Evolutionary conservation across 1,284 basidiomycete genomes (phyloP).

Genomic region (Ustilago crameri): DNA sequence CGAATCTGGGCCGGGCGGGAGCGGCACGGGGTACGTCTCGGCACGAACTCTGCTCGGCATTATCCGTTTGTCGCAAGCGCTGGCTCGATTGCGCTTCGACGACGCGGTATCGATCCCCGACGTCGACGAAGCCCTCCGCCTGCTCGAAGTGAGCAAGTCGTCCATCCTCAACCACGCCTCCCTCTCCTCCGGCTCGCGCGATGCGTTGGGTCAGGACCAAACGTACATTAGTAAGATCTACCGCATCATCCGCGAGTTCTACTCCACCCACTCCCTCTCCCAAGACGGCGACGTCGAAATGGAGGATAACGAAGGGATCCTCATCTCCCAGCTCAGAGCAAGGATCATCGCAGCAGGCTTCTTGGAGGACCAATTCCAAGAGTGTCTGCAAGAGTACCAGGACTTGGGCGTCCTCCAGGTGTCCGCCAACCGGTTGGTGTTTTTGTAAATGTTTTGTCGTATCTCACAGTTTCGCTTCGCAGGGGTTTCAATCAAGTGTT

Average conservation of each 20-base stretch:
- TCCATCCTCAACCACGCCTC: slow-evolving; percentile 72
- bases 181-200: slow-evolving; percentile 12
- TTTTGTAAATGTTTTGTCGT: slow-evolving; percentile 13
- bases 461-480: too few relatives aligned
- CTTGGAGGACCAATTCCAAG: slow-evolving; percentile 51
- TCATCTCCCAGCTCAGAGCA: slow-evolving; percentile 9
- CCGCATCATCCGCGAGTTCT: slow-evolving; percentile 63
- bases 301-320: slow-evolving; percentile 9
- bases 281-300: slow-evolving; percentile 10
- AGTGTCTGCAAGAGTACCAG: slow-evolving; percentile 46
- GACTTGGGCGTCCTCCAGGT: slow-evolving; percentile 42
- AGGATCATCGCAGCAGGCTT: slow-evolving; percentile 43
- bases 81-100: slow-evolving; percentile 88
- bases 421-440: slow-evolving; percentile 17
- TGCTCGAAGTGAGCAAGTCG: slow-evolving; percentile 97
- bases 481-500: too few relatives aligned
- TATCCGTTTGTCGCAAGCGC: slow-evolving; percentile 91
- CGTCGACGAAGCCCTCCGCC: slow-evolving; percentile 93
- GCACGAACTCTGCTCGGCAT: slow-evolving; percentile 94
- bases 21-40: slow-evolving; percentile 78
- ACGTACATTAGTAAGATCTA: slow-evolving; percentile 63
- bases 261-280: not conserved
- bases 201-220: slow-evolving; percentile 40
- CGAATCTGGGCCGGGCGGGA: slow-evolving; percentile 74
- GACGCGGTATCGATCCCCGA: slow-evolving; percentile 83